phyloP scores from a whole-genome alignment of 2,329 filamentous ascomycete genomes.

The Cercospora sp. region DNA sequence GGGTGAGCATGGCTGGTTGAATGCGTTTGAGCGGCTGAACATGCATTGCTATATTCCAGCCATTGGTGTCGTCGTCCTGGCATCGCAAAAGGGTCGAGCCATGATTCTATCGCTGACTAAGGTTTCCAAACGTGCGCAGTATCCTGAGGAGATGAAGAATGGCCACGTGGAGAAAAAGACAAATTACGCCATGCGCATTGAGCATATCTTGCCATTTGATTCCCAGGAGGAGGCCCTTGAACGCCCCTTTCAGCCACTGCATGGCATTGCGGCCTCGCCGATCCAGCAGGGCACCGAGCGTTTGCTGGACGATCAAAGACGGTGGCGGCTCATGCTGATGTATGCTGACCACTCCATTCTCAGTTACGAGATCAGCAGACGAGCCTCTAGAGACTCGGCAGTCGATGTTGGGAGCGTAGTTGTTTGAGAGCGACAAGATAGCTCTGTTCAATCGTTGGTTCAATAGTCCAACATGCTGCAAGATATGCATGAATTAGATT shows the following conservation, averaged over 20 bases:
- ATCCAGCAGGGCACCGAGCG: conserved; percentile 56
- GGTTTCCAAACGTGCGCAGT: conserved; percentile 17
- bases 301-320: conserved; percentile 40
- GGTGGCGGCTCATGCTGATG: conserved; percentile 70
- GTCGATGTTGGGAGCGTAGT: conserved; percentile 24
- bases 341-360: conserved; percentile 69
- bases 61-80: conserved; percentile 67
- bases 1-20: conserved; percentile 33
- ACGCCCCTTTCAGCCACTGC: conserved; percentile 54
- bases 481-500: not conserved
- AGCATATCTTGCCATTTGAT: conserved; percentile 56
- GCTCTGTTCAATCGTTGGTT: not conserved
- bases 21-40: conserved; percentile 56
- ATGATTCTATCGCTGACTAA: conserved; percentile 62
- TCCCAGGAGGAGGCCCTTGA: conserved; percentile 53
- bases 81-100: conserved; percentile 65
- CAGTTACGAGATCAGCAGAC: conserved; percentile 63
- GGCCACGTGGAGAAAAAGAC: conserved; percentile 24
- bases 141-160: conserved; percentile 21
- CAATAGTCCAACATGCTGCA: not conserved
- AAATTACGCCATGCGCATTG: conserved; percentile 53
- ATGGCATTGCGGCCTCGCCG: conserved; percentile 68
- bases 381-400: conserved; percentile 19
- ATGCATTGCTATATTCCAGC: conserved; percentile 67
- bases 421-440: conserved; percentile 13